Percentiles rank a stretch among this genome's conserved stretches.
Evolutionary conservation across 2,329 filamentous ascomycete species (phyloP).

Genomic region (Albifimbria verrucaria): DNA sequence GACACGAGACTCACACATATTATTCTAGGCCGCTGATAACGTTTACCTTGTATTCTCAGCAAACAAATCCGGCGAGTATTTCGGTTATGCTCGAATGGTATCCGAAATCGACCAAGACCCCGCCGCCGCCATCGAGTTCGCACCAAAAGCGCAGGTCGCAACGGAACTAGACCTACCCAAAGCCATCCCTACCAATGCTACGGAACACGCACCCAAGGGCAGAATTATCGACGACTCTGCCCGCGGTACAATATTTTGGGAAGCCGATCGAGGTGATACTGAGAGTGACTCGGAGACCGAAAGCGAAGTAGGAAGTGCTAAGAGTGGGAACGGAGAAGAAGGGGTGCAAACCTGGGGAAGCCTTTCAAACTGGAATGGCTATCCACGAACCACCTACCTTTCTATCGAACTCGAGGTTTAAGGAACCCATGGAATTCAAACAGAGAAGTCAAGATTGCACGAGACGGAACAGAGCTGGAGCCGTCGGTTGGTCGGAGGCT

Average conservation of each 20-base stretch:
- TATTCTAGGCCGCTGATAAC: slow-evolving; percentile 66
- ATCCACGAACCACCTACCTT: slow-evolving; percentile 77
- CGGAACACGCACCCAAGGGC: slow-evolving; percentile 73
- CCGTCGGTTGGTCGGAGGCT: slow-evolving; percentile 74
- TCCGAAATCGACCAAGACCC: slow-evolving; percentile 80
- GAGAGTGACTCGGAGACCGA: slow-evolving; percentile 41
- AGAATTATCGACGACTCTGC: slow-evolving; percentile 90
- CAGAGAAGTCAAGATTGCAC: slow-evolving; percentile 90
- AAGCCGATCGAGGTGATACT: slow-evolving; percentile 64
- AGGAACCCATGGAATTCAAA: slow-evolving; percentile 96
- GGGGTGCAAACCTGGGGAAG: slow-evolving; percentile 72
- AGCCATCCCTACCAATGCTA: slow-evolving; percentile 76
- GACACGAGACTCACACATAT: slow-evolving; percentile 4
- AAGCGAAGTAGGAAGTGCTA: slow-evolving; percentile 30
- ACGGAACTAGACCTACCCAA: slow-evolving; percentile 67
- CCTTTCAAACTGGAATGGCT: slow-evolving; percentile 91
- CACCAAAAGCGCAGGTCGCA: slow-evolving; percentile 58
- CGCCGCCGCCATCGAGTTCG: slow-evolving; percentile 65
- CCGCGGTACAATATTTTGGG: slow-evolving; percentile 97
- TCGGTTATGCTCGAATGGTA: slow-evolving; percentile 88
- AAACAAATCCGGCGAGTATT: slow-evolving; percentile 97
- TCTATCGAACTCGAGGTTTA: slow-evolving; percentile 82
- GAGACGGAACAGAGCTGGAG: slow-evolving; percentile 92
- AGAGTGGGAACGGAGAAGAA: slow-evolving; percentile 39
- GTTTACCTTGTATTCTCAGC: slow-evolving; percentile 94